Conservation (phyloP, 176 grass and related monocot genomes). For the Carex scoparia region DNA sequence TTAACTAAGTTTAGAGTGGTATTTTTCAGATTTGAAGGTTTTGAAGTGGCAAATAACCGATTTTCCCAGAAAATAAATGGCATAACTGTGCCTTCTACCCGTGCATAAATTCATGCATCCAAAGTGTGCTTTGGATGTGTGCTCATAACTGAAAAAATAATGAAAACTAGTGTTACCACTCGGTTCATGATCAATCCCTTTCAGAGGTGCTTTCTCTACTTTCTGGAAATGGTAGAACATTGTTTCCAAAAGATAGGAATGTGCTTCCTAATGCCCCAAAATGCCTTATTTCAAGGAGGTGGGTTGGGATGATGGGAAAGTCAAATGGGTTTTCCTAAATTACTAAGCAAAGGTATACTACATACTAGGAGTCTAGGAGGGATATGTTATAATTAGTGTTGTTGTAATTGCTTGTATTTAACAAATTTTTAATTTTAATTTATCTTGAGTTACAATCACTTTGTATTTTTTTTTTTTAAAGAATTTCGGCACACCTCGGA, state of each 20-base stretch:
- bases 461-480: too few relatives aligned
- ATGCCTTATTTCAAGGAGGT: constrained; percentile 14
- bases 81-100: background rate
- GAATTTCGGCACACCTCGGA: too few relatives aligned
- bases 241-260: constrained; percentile 26
- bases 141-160: background rate
- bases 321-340: constrained; percentile 27
- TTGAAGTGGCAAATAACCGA: too few relatives aligned
- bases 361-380: background rate
- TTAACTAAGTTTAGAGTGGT: too few relatives aligned
- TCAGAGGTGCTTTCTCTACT: constrained; percentile 18
- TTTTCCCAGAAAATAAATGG: too few relatives aligned
- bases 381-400: background rate
- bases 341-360: constrained; percentile 33
- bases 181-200: constrained; percentile 19
- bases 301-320: constrained; percentile 13
- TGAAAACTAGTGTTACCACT: background rate
- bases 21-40: too few relatives aligned
- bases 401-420: background rate
- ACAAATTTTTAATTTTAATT: background rate
- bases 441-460: background rate
- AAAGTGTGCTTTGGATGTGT: background rate
- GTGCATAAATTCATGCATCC: background rate
- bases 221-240: constrained; percentile 28
- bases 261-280: constrained; percentile 18